phyloP scores from a whole-genome alignment of 495 filamentous ascomycete species.

The Penicillium verhagenii region DNA sequence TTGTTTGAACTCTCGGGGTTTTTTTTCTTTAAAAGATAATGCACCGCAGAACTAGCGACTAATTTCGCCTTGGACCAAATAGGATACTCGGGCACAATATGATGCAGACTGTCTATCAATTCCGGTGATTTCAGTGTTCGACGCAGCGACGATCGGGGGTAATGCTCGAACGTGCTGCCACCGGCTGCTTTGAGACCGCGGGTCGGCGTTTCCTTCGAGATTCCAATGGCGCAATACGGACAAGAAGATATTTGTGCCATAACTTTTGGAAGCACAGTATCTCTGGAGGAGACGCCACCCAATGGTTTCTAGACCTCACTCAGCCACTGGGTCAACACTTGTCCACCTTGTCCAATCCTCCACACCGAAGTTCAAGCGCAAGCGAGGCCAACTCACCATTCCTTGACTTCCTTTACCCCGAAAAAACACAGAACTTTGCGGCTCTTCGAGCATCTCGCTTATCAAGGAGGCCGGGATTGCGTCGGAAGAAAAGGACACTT shows the following conservation, averaged over 20 bases:
- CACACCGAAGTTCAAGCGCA: conserved; percentile 8
- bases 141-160: conserved; percentile 50
- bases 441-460: conserved; percentile 23
- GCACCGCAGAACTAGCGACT: background rate
- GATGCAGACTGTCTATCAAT: conserved; percentile 20
- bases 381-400: conserved; percentile 26
- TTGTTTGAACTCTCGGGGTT: conserved; percentile 13
- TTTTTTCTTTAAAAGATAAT: background rate
- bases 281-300: conserved; percentile 53
- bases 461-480: conserved; percentile 26
- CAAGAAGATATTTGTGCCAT: conserved; percentile 59
- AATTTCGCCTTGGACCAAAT: background rate
- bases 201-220: conserved; percentile 64
- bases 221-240: conserved; percentile 52
- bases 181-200: conserved; percentile 74
- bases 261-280: conserved; percentile 67
- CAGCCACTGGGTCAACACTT: conserved; percentile 21
- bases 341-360: conserved; percentile 14
- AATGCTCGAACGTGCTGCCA: conserved; percentile 84
- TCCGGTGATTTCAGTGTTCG: conserved; percentile 31
- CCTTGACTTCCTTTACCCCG: conserved; percentile 46
- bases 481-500: conserved; percentile 28
- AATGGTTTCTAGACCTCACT: conserved; percentile 42
- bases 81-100: conserved; percentile 21
- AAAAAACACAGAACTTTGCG: conserved; percentile 21